Base-by-base conservation (phyloP, 176 grass and related monocot genomes). In the Aegilops longissima region DNA sequence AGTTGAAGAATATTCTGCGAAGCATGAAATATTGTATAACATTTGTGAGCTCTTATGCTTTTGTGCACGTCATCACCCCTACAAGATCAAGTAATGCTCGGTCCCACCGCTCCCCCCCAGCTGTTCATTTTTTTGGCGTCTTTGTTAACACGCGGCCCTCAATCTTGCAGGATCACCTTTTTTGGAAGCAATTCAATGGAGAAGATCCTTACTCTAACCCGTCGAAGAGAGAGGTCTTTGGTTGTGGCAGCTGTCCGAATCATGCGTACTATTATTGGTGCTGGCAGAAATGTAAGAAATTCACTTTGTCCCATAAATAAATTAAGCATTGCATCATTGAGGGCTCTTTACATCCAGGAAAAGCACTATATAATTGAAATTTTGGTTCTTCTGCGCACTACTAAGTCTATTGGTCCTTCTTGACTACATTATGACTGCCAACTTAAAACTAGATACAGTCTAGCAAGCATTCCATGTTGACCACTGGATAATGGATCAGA, bases 41-140 rank as follows among this genome's bases (percentile, higher is more conserved):
- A 92, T 98, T 52, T 98, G 93, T 6, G 93, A 98, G 40, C 82
- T 98, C 83, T 85, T 98, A 73, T 90, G 84, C 77, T 98, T 98
- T 70, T 98, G 92, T 84, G 92, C 92, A 80, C 73, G 86, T 86
- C 82, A 94, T 70, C 86, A 96, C 83, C 88, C 88, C 29, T 73
- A 91, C 87, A 88, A 66, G 76, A 98, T 91, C 45, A 95, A 91
- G 96, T 98, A 88, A 92, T 87, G 74, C 77, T 84, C 45, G 25
- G 71, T 89, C 36, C 6, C 36, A 38, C 36, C 6, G 36, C 58
- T 30, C 77, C 66, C 66, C 70, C 18, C 84, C 77, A 73, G 20
- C 61, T 6, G 14, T 87, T 82, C 11, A 74, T 29, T 86, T 84
- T 62, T 68, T 78, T 87, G 68, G 76, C 69, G 73, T 84, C 36